A percentile compares a stretch with the other conserved stretches of the same genome.
phyloP scores from a whole-genome alignment of 495 filamentous ascomycete genomes.

The Hyaloscypha hepaticicola region DNA sequence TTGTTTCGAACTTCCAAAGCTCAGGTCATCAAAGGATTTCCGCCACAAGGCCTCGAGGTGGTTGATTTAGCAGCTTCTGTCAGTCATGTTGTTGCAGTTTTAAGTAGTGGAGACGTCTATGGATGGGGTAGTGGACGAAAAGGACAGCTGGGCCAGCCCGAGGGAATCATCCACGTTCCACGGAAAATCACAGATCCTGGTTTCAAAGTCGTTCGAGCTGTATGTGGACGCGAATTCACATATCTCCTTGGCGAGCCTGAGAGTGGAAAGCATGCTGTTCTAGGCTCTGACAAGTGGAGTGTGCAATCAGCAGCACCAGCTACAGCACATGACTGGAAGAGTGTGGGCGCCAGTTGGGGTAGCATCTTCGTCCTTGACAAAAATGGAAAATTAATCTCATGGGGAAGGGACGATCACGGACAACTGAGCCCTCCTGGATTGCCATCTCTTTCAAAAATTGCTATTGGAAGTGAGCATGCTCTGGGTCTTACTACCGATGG shows the following conservation, averaged over 20 bases:
- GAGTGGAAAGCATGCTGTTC: conserved; percentile 54
- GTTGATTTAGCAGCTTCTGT: conserved; percentile 67
- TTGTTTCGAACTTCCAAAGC: conserved; percentile 33
- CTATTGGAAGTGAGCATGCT: conserved; percentile 85
- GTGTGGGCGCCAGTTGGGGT: conserved; percentile 77
- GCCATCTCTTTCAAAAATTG: conserved; percentile 53
- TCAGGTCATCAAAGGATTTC: conserved; percentile 56
- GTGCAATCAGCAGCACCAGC: conserved; percentile 46
- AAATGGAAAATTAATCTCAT: conserved; percentile 56
- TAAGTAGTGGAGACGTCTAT: conserved; percentile 73
- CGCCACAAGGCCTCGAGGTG: conserved; percentile 51
- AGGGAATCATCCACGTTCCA: conserved; percentile 54
- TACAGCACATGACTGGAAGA: conserved; percentile 49
- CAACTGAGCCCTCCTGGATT: conserved; percentile 67
- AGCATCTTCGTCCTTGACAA: conserved; percentile 66
- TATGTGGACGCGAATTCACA: conserved; percentile 83
- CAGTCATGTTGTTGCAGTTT: conserved; percentile 69
- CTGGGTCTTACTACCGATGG: conserved; percentile 63
- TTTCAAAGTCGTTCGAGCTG: conserved; percentile 58
- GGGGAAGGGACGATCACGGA: conserved; percentile 81
- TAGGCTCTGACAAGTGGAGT: conserved; percentile 71
- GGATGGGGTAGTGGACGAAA: conserved; percentile 88
- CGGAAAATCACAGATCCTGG: conserved; percentile 52
- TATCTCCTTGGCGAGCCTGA: conserved; percentile 56
- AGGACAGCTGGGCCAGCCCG: conserved; percentile 69